These are phyloP conservation scores for Exophiala xenobiotica DNA, from an alignment of 2,329 filamentous ascomycete genomes.

Conservation along the genomic window DNA sequence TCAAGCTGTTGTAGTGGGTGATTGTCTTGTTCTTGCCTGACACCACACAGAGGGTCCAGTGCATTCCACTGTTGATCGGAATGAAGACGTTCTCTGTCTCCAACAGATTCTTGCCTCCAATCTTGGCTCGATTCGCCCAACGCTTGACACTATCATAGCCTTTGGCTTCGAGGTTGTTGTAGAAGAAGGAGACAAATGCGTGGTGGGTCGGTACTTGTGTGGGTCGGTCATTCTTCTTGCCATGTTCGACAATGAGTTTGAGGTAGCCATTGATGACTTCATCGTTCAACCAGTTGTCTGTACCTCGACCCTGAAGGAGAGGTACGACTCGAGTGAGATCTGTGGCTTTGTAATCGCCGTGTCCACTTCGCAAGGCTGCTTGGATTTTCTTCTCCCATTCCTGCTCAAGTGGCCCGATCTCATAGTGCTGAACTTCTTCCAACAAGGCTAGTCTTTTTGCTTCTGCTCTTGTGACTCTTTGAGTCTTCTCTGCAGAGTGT, in stretches of 20 bases:
- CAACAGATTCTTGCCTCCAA: slow-evolving; percentile 45
- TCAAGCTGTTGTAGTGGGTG: slow-evolving; percentile 50
- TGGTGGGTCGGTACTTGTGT: slow-evolving; percentile 40
- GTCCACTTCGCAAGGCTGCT: slow-evolving; percentile 29
- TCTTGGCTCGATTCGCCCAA: slow-evolving; percentile 49
- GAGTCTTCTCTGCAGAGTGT: slow-evolving; percentile 18
- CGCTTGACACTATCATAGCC: slow-evolving; percentile 41
- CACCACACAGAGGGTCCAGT: slow-evolving; percentile 51
- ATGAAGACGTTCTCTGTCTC: slow-evolving; percentile 49
- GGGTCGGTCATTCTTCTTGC: slow-evolving; percentile 27
- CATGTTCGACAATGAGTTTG: slow-evolving; percentile 38
- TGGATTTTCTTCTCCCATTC: slow-evolving; percentile 40
- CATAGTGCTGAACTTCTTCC: slow-evolving; percentile 31
- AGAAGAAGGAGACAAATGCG: slow-evolving; percentile 48
- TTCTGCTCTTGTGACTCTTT: slow-evolving; percentile 28
- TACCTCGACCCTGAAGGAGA: slow-evolving; percentile 8
- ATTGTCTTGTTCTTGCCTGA: slow-evolving; percentile 44
- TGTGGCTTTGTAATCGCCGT: slow-evolving; percentile 17
- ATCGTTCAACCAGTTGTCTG: slow-evolving; percentile 45
- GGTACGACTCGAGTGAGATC: slow-evolving; percentile 30
- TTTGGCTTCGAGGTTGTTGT: slow-evolving; percentile 40
- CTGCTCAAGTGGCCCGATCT: slow-evolving; percentile 37
- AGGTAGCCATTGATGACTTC: slow-evolving; percentile 49
- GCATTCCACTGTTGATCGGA: slow-evolving; percentile 46
- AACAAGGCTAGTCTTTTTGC: slow-evolving; percentile 25